Evolutionary conservation across 225 moss, liverwort and hornwort species (phyloP), one percentile per base, ranked within the genome.

Genomic region (Takakia lepidozioides): DNA sequence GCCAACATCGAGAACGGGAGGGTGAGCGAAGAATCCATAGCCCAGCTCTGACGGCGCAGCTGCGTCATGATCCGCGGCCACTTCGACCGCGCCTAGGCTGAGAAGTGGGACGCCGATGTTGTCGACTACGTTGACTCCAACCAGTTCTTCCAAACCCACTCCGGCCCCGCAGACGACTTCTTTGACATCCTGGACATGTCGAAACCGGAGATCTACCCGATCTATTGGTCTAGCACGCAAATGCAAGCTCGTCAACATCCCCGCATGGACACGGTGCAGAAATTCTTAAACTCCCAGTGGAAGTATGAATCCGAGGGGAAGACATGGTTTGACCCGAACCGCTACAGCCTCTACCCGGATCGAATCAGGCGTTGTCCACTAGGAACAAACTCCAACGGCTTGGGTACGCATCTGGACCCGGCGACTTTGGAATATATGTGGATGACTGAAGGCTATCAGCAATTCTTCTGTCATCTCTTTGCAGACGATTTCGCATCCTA

Each of bases 191-290:
- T 71, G 21, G 71, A 56, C 3, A 35, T 60, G 27, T 65, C 71
- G 3, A 60, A 51, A 24, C 71, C 60, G 5, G 71, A 71, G 19
- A 65, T 71, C 2, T 71, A 60, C 21, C 71, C 71, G 15, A 65
- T 71, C 27, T 71, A 71, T 51, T 71, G 71, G 71, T 71, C 71
- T 8, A 26, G 46, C 30, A 35, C 71, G 6, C 71, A 71, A 36
- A 71, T 71, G 65, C 36, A 71, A 47, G 71, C 65, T 6, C 71
- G 71, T 13, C 71, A 71, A 8, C 71, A 71, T 34, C 51, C 46
- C 3, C 46, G 47, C 15, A 71, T 71, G 71, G 51, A 27, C 25
- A 36, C 2, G 1, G 51, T 23, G 20, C 71, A 71, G 51, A 51
- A 22, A 16, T 71, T 65, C 19, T 16, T 71, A 1, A 71, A 71